These are phyloP conservation scores for Lyophyllum decastes DNA, from an alignment of 768 basidiomycete genomes.

Conservation along the genomic window DNA sequence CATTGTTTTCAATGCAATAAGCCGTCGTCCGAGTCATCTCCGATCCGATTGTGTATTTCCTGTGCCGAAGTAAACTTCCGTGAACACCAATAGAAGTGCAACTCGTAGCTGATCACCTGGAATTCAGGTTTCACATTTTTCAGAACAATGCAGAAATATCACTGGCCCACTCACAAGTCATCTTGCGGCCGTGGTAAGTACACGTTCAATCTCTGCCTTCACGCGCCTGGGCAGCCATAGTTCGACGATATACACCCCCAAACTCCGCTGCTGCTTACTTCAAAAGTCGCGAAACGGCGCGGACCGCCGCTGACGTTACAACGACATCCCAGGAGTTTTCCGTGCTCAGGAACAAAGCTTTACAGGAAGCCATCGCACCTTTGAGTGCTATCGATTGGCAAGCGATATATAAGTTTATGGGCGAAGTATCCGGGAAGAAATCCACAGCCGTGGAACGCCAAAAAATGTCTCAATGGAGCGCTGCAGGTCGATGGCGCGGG, in stretches of 20 bases:
- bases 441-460: constrained; percentile 20
- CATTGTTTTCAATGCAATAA: constrained; percentile 10
- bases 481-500: constrained; percentile 7
- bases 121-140: too few relatives aligned
- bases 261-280: constrained; percentile 26
- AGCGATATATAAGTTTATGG: constrained; percentile 28
- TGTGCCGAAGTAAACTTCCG: constrained; percentile 22
- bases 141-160: too few relatives aligned
- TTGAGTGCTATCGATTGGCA: constrained; percentile 5
- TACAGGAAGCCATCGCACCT: constrained; percentile 19
- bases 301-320: constrained; percentile 13
- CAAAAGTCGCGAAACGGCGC: constrained; percentile 16
- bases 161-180: constrained; percentile 27
- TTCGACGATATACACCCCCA: constrained; percentile 2
- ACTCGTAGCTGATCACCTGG: too few relatives aligned
- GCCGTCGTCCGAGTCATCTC: background rate
- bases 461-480: constrained; percentile 11
- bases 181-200: constrained; percentile 43
- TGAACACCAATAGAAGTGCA: too few relatives aligned
- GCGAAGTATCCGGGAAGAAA: constrained; percentile 26
- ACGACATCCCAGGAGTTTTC: constrained; percentile 23
- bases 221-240: constrained; percentile 11
- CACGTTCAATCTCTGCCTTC: constrained; percentile 37
- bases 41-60: constrained; percentile 11
- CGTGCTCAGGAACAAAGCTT: constrained; percentile 27